Conservation (phyloP, 345 rosid species). For the Salix koriyanagi region DNA sequence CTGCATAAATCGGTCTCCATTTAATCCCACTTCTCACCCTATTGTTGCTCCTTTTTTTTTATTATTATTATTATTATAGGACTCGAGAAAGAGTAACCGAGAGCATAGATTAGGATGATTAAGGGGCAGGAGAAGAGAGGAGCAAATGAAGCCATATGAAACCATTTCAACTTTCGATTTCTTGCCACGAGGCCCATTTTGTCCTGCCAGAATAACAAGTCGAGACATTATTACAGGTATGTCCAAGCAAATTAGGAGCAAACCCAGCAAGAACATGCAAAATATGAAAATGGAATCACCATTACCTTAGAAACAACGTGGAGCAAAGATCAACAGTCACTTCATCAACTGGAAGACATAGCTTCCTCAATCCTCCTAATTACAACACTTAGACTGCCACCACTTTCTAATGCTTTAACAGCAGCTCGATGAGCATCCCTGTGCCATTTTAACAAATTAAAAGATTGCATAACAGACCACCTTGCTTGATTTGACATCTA, state of each 20-base stretch:
- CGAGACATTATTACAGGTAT: not conserved
- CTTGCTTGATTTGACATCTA: constrained; percentile 99
- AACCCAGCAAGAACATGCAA: not conserved
- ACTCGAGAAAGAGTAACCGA: not conserved
- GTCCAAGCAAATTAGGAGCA: not conserved
- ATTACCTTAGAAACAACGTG: not conserved
- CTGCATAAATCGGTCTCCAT: not conserved
- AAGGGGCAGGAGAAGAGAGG: not conserved
- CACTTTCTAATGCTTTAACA: constrained; percentile 74
- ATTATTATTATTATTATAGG: not conserved
- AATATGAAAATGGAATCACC: not conserved
- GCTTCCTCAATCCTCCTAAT: constrained; percentile 79
- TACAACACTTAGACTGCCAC: constrained; percentile 66
- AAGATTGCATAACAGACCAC: constrained; percentile 83
- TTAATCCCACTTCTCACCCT: not conserved
- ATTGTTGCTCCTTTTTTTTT: not conserved
- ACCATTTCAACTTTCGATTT: not conserved
- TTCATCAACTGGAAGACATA: constrained; percentile 27
- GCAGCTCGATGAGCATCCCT: constrained; percentile 71
- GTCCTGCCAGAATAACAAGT: not conserved
- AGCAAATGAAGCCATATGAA: not conserved
- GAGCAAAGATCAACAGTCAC: not conserved
- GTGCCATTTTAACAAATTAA: constrained; percentile 90
- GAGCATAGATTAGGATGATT: not conserved
- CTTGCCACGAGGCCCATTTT: not conserved